These are phyloP conservation scores for Phyllosticta capitalensis DNA, from an alignment of 2,329 filamentous ascomycete genomes.

Conservation along the genomic window DNA sequence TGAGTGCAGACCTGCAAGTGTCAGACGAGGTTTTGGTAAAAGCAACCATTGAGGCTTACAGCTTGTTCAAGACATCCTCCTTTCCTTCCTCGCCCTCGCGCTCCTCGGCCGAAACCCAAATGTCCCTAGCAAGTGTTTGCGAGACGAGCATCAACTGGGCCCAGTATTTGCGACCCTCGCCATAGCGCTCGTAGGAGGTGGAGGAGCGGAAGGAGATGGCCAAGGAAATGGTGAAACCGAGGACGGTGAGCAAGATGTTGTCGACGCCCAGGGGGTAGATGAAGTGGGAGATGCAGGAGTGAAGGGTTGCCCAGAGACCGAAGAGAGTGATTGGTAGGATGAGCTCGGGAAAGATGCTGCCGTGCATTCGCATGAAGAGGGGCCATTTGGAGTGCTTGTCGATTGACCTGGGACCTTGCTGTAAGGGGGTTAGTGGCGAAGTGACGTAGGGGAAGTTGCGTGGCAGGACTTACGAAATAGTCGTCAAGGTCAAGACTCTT, in stretches of 20 bases:
- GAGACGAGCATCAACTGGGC: slow-evolving; percentile 45
- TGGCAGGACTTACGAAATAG: slow-evolving; percentile 44
- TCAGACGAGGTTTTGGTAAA: slow-evolving; percentile 5
- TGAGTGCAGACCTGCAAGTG: slow-evolving; percentile 51
- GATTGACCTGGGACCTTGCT: slow-evolving; percentile 54
- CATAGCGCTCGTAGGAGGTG: slow-evolving; percentile 62
- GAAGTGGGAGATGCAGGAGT: slow-evolving; percentile 44
- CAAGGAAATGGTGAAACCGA: slow-evolving; percentile 73
- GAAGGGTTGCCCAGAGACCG: slow-evolving; percentile 54
- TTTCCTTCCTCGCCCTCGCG: slow-evolving; percentile 50
- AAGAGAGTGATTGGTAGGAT: slow-evolving; percentile 58
- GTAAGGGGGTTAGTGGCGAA: neutral
- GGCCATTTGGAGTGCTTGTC: slow-evolving; percentile 69
- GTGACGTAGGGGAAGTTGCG: slow-evolving; percentile 13
- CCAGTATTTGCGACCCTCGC: slow-evolving; percentile 56
- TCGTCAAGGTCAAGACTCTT: slow-evolving; percentile 41
- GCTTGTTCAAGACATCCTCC: slow-evolving; percentile 59
- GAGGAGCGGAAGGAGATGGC: slow-evolving; percentile 69
- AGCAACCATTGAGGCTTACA: slow-evolving; percentile 30
- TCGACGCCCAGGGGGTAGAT: slow-evolving; percentile 47
- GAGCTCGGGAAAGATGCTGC: slow-evolving; percentile 65
- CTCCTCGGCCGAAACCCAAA: slow-evolving; percentile 70
- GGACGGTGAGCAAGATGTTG: slow-evolving; percentile 62
- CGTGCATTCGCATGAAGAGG: slow-evolving; percentile 64
- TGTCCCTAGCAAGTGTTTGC: slow-evolving; percentile 55